phyloP scores from a whole-genome alignment of 2,329 filamentous ascomycete species.

The Scedosporium minutisporum region DNA sequence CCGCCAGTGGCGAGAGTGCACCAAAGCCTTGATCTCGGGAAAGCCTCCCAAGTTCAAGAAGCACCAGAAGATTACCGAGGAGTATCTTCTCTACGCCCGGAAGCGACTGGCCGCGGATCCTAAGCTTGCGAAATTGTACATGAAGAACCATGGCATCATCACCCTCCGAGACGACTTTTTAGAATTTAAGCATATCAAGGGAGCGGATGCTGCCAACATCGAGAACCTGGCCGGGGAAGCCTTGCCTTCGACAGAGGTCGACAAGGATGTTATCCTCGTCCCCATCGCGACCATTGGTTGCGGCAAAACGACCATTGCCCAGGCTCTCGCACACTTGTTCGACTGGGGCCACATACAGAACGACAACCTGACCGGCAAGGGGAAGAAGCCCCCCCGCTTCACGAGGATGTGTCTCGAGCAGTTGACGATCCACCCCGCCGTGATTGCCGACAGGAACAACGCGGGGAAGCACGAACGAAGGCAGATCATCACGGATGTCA shows the following conservation, averaged over 20 bases:
- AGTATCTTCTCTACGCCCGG: constrained; percentile 78
- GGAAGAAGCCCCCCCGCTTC: constrained; percentile 64
- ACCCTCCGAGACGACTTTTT: constrained; percentile 81
- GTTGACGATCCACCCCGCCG: constrained; percentile 57
- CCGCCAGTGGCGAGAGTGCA: constrained; percentile 95
- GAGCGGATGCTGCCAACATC: constrained; percentile 74
- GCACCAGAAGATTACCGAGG: constrained; percentile 79
- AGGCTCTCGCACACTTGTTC: constrained; percentile 75
- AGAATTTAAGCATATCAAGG: constrained; percentile 71
- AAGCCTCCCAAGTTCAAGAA: constrained; percentile 72
- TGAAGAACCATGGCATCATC: constrained; percentile 90
- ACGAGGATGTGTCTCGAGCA: constrained; percentile 58
- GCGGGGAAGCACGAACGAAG: constrained; percentile 78
- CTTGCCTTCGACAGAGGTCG: constrained; percentile 43
- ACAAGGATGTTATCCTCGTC: constrained; percentile 66
- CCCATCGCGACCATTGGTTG: constrained; percentile 92
- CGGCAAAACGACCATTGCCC: constrained; percentile 86
- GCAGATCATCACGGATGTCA: constrained; percentile 76
- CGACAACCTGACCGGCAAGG: constrained; percentile 80
- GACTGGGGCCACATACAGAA: constrained; percentile 92
- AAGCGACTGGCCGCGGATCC: constrained; percentile 61
- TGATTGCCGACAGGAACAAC: constrained; percentile 91
- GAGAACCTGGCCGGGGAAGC: constrained; percentile 20
- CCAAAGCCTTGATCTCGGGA: constrained; percentile 74
- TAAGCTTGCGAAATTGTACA: constrained; percentile 60